Conservation (phyloP, 2,329 filamentous ascomycete genomes). For the Cadophora sp. region DNA sequence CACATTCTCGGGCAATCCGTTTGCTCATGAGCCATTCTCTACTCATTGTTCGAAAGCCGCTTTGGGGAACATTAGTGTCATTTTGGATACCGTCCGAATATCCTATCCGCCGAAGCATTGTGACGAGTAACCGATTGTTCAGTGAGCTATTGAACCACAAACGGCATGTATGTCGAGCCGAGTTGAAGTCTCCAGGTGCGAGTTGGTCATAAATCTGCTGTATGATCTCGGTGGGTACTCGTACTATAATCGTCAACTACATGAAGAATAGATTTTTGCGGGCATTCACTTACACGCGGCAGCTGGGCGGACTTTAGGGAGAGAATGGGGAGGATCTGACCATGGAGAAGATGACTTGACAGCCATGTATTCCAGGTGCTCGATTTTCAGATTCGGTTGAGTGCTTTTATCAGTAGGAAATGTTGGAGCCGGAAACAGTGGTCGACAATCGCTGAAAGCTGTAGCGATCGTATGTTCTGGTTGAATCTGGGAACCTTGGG, state of each 20-base stretch:
- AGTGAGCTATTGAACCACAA: slow-evolving; percentile 65
- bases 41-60: slow-evolving; percentile 28
- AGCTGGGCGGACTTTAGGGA: background rate
- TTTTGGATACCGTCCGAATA: slow-evolving; percentile 53
- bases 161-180: slow-evolving; percentile 64
- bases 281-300: slow-evolving; percentile 2
- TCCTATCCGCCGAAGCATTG: slow-evolving; percentile 62
- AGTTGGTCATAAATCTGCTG: slow-evolving; percentile 48
- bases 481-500: background rate
- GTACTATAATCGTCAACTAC: slow-evolving; percentile 5
- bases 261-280: background rate
- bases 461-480: slow-evolving; percentile 23
- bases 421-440: slow-evolving; percentile 28
- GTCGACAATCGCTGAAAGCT: slow-evolving; percentile 27
- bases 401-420: slow-evolving; percentile 11
- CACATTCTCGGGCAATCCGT: slow-evolving; percentile 52
- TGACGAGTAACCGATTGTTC: slow-evolving; percentile 55
- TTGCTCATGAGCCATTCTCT: slow-evolving; percentile 49
- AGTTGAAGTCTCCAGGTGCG: slow-evolving; percentile 57
- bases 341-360: background rate
- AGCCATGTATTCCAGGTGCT: slow-evolving; percentile 7
- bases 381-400: slow-evolving; percentile 14
- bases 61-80: slow-evolving; percentile 38
- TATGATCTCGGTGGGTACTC: slow-evolving; percentile 48
- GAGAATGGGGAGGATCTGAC: background rate